Base-by-base conservation (phyloP, 2,329 filamentous ascomycete genomes). In the Pezicula neosporulosa region DNA sequence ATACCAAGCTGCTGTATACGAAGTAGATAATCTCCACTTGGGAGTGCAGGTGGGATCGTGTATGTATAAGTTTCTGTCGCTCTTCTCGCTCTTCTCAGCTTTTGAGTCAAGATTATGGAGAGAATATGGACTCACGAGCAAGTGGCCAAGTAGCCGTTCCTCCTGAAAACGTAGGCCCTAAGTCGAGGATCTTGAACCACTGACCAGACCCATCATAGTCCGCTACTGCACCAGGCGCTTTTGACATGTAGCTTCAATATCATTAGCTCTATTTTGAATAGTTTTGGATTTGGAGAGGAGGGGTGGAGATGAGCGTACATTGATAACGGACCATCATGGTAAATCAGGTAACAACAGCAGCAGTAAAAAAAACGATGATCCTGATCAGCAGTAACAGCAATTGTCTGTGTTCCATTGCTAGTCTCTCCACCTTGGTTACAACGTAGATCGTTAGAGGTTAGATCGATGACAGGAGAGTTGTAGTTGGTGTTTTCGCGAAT, bases 381-480 rank as follows among this genome's bases (percentile, higher is more conserved):
- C 73, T 43, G 61, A n/a, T n/a, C n/a, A n/a, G n/a, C 63, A 24
- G 63, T 61, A 13, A 67, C 65, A 3, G 64, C 60, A 13, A 63
- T 65, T 2, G 60, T 61, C 3, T 54, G 30, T 5, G 62, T 59
- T 27, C 49, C 49, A 15, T 37, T 52, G 18, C 60, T 54, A 0
- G 43, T 52, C 5, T 44, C 43, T 2, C 70, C 68, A 50, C 69
- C 66, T 33, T 33, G 30, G 63, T 78, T 77, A 64, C 74, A 78
- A 45, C 74, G 65, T 33, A 71, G 59, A 52, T 72, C 67, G 58
- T 81, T 76, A 9, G 64, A 68, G 19, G 70, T 70, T 19, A 70
- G 72, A 7, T 78, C 58, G 9, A 66, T 69, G 10, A 85, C 60
- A 5, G 72, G 72, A 55, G 83, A 71, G 46, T 77, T 74, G 62